These are phyloP conservation scores for Blastobotrys buckinghamii DNA, from an alignment of 1,139 yeast species.

Conservation along the genomic window DNA sequence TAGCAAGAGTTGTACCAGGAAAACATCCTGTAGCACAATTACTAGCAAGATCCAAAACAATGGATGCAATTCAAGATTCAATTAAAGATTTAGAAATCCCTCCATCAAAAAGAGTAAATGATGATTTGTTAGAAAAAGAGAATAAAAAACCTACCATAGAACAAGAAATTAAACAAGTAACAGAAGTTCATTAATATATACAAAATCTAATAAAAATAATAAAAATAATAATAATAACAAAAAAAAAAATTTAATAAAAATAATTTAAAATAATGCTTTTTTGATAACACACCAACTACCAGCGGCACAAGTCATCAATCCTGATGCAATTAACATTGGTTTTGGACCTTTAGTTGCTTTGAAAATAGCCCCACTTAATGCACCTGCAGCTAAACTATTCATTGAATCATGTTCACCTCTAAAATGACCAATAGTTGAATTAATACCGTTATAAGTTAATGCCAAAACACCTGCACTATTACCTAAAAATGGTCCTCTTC, in stretches of 20 bases:
- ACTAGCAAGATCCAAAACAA: constrained; percentile 51
- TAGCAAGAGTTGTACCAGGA: constrained; percentile 76
- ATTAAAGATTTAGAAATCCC: not conserved
- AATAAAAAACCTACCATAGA: not conserved
- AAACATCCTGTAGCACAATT: constrained; percentile 55
- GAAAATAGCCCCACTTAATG: constrained; percentile 86
- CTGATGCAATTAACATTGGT: constrained; percentile 87
- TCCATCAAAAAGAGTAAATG: not conserved
- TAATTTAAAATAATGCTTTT: constrained; percentile 27
- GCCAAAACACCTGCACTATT: constrained; percentile 95
- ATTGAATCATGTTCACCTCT: constrained; percentile 86
- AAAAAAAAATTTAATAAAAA: not conserved
- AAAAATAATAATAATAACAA: not conserved
- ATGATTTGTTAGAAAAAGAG: not conserved
- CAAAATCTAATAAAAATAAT: not conserved
- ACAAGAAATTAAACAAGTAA: not conserved
- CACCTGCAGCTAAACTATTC: constrained; percentile 86
- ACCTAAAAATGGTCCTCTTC: constrained; percentile 93
- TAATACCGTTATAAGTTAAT: constrained; percentile 76
- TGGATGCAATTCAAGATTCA: constrained; percentile 37
- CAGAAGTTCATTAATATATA: constrained; percentile 2
- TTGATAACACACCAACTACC: constrained; percentile 90
- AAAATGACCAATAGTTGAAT: constrained; percentile 64
- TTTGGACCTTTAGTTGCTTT: constrained; percentile 77
- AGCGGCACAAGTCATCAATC: constrained; percentile 81